A percentile compares a stretch with the other conserved stretches of the same genome.
phyloP scores from a whole-genome alignment of 768 basidiomycete genomes.

The Coprinopsis sp. region DNA sequence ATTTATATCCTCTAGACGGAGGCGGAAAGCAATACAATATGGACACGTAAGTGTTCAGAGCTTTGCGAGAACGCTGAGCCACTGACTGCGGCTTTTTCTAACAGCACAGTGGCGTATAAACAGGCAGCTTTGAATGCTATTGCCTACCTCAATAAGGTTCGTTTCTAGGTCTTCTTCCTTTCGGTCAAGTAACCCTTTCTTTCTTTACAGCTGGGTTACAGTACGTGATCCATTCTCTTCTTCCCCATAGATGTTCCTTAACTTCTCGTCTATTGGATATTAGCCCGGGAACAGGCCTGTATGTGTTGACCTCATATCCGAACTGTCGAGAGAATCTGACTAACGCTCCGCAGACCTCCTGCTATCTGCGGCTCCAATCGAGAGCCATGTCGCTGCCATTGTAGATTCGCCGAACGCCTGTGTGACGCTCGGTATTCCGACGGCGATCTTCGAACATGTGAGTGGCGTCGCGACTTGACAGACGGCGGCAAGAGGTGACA shows the following conservation, averaged over 20 bases:
- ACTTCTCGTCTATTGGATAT: background rate
- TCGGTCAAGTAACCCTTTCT: conserved; percentile 1
- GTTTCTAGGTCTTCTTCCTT: background rate
- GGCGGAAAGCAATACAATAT: conserved; percentile 74
- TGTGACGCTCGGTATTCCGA: conserved; percentile 67
- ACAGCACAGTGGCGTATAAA: conserved; percentile 71
- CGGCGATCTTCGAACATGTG: conserved; percentile 75
- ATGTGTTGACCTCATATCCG: conserved; percentile 11
- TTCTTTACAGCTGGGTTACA: conserved; percentile 60
- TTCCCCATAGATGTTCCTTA: background rate
- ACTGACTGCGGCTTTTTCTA: background rate
- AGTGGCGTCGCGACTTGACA: conserved; percentile 15
- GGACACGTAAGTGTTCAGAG: conserved; percentile 52
- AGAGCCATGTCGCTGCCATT: conserved; percentile 65
- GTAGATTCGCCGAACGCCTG: conserved; percentile 79
- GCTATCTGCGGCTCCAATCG: conserved; percentile 64
- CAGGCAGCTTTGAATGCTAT: conserved; percentile 77
- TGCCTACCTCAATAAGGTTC: conserved; percentile 63
- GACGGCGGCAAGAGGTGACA: background rate
- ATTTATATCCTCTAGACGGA: conserved; percentile 41
- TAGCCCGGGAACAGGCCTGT: conserved; percentile 78
- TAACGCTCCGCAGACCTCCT: conserved; percentile 45
- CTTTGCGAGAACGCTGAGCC: no score
- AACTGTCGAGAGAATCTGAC: conserved; percentile 15
- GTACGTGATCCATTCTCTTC: conserved; percentile 34